Conservation (phyloP, 106 monocot genomes). For the Narthecium ossifragum region DNA sequence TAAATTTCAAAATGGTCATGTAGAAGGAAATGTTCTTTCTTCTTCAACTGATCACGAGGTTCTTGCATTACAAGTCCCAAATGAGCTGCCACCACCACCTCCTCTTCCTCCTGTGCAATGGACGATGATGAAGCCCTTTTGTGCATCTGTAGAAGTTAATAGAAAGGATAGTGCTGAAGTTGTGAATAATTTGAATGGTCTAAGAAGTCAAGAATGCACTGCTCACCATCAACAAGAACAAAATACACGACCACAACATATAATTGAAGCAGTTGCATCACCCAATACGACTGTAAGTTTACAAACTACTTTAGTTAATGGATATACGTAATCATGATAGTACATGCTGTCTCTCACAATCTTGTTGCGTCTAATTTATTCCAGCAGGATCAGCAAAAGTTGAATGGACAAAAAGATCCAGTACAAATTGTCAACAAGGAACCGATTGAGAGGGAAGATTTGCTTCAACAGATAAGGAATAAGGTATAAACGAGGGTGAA, state of each 20-base stretch:
- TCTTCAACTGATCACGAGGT: constrained; percentile 7
- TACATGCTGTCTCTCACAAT: neutral
- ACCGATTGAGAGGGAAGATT: constrained; percentile 37
- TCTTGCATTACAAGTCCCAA: constrained; percentile 15
- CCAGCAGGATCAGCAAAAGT: constrained; percentile 25
- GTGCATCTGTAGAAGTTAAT: constrained; percentile 12
- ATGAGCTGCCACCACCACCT: constrained; percentile 58
- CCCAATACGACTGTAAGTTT: constrained; percentile 19
- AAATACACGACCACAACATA: constrained; percentile 5
- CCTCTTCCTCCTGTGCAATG: constrained; percentile 88
- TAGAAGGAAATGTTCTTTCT: constrained; percentile 9
- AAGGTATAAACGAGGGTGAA: constrained; percentile 53
- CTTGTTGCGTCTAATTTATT: neutral
- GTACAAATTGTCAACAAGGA: constrained; percentile 20
- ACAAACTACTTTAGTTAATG: too few relatives aligned
- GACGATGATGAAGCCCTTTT: constrained; percentile 36
- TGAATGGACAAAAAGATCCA: constrained; percentile 16
- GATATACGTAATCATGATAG: too few relatives aligned
- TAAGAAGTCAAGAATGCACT: neutral
- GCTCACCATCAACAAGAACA: constrained; percentile 5
- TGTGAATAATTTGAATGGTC: constrained; percentile 2
- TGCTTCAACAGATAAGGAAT: constrained; percentile 68
- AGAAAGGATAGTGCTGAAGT: constrained; percentile 8
- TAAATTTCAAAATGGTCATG: constrained; percentile 8
- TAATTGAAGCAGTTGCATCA: neutral